Percentiles rank a stretch among this genome's conserved stretches.
Conservation (phyloP, 805 yeast species). For the Starmerella bombi region DNA sequence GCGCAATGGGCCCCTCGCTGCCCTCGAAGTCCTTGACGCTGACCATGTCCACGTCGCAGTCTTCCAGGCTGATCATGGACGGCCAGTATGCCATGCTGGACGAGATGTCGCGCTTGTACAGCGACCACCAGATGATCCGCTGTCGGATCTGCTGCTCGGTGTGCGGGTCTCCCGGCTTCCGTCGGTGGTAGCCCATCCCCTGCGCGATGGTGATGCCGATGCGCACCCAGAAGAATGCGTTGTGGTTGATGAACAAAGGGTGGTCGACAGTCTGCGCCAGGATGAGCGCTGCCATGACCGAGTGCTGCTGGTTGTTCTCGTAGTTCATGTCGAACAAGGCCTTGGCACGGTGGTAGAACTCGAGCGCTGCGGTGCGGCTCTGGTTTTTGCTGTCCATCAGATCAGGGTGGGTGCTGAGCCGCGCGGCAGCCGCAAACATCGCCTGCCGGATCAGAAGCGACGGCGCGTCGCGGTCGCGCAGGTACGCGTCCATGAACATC, state of each 20-base stretch:
- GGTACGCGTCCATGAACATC: constrained; percentile 46
- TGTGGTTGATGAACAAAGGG: constrained; percentile 53
- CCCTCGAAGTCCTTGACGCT: constrained; percentile 43
- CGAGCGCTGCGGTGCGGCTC: constrained; percentile 40
- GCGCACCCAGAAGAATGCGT: constrained; percentile 56
- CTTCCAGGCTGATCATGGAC: constrained; percentile 49
- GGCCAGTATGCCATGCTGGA: constrained; percentile 65
- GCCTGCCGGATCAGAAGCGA: constrained; percentile 57
- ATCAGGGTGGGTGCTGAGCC: constrained; percentile 43
- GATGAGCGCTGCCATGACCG: constrained; percentile 48
- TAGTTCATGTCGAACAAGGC: constrained; percentile 58
- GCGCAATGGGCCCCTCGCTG: constrained; percentile 13
- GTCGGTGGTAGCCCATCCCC: constrained; percentile 60
- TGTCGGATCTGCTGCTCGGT: constrained; percentile 25
- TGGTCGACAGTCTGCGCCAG: constrained; percentile 65
- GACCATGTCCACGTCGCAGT: constrained; percentile 66
- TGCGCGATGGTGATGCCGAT: constrained; percentile 60
- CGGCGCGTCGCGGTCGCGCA: constrained; percentile 38
- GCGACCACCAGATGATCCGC: constrained; percentile 59
- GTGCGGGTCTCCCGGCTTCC: constrained; percentile 16
- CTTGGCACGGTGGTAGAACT: constrained; percentile 59
- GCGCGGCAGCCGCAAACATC: constrained; percentile 54
- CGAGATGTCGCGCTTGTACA: constrained; percentile 56
- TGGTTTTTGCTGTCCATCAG: constrained; percentile 36
- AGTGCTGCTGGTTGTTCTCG: constrained; percentile 49